A percentile compares a stretch with the other conserved stretches of the same genome.
Conservation (phyloP, 2,329 filamentous ascomycete genomes). For the Aspergillus neotritici region DNA sequence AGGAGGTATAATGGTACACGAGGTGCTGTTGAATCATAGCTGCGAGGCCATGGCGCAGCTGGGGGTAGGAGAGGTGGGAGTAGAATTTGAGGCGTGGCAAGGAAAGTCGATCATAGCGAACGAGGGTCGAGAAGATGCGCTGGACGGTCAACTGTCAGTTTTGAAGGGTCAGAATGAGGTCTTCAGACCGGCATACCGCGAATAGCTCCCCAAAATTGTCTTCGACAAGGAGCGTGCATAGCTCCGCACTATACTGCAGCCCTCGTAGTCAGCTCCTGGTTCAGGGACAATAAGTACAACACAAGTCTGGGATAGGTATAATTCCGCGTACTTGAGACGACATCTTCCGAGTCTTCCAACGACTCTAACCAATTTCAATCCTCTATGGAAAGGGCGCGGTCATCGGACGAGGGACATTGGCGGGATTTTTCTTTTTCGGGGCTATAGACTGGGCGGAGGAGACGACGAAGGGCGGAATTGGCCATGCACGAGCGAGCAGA, state of each 20-base stretch:
- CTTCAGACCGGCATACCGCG: slow-evolving; percentile 61
- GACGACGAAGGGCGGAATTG: too few relatives aligned
- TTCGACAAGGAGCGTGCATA: slow-evolving; percentile 82
- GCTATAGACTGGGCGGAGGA: too few relatives aligned
- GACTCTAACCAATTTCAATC: slow-evolving; percentile 61
- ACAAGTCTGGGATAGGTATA: slow-evolving; percentile 4
- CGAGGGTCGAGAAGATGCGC: slow-evolving; percentile 77
- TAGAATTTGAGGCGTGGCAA: slow-evolving; percentile 64
- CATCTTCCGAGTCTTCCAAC: slow-evolving; percentile 58
- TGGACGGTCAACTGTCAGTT: slow-evolving; percentile 33
- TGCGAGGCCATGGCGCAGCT: slow-evolving; percentile 74
- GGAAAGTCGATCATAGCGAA: slow-evolving; percentile 71
- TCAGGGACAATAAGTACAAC: slow-evolving; percentile 16
- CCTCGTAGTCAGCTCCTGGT: slow-evolving; percentile 19
- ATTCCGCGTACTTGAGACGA: slow-evolving; percentile 51
- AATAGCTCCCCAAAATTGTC: slow-evolving; percentile 88
- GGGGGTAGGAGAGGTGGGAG: slow-evolving; percentile 65
- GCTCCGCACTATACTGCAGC: slow-evolving; percentile 66
- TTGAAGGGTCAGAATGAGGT: background rate
- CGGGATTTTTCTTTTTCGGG: slow-evolving; percentile 2
- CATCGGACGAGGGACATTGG: slow-evolving; percentile 50
- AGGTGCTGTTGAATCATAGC: slow-evolving; percentile 87
- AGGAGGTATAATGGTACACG: slow-evolving; percentile 64
- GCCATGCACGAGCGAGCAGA: too few relatives aligned
- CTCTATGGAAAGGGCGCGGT: slow-evolving; percentile 66